These are phyloP conservation scores for Fistulinella prunicolor DNA, from an alignment of 768 basidiomycete genomes.

Conservation along the genomic window DNA sequence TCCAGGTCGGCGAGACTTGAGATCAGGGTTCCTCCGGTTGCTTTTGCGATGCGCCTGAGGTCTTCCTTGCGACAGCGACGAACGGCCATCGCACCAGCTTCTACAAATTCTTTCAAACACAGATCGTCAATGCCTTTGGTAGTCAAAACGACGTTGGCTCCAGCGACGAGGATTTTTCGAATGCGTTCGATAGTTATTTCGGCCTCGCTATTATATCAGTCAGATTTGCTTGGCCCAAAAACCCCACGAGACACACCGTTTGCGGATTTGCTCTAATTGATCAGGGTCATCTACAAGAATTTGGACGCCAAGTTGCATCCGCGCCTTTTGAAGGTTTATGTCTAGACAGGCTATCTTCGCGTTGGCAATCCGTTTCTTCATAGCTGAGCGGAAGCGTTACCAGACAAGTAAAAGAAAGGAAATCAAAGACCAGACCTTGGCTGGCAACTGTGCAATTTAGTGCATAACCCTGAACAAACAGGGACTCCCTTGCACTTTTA, in stretches of 20 bases:
- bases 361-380: conserved; percentile 91
- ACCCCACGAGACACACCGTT: conserved; percentile 52
- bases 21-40: conserved; percentile 91
- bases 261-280: conserved; percentile 94
- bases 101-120: conserved; percentile 97
- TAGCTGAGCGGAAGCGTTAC: conserved; percentile 52
- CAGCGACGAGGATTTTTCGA: conserved; percentile 91
- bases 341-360: conserved; percentile 99
- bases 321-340: conserved; percentile 93
- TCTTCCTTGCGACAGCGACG: conserved; percentile 98
- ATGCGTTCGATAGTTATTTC: conserved; percentile 96
- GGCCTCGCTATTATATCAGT: conserved; percentile 64
- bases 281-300: conserved; percentile 96
- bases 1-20: conserved; percentile 94
- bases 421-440: conserved; percentile 66
- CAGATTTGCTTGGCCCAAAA: conserved; percentile 5
- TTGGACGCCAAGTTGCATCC: conserved; percentile 98
- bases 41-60: conserved; percentile 92
- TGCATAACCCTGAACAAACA: conserved; percentile 95
- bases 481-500: conserved; percentile 88
- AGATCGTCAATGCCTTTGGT: conserved; percentile 99
- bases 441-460: conserved; percentile 98
- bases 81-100: conserved; percentile 98
- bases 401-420: neutral
- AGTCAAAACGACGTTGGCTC: conserved; percentile 95